Conservation (phyloP, 2,329 filamentous ascomycete species). For the Nemania serpens region DNA sequence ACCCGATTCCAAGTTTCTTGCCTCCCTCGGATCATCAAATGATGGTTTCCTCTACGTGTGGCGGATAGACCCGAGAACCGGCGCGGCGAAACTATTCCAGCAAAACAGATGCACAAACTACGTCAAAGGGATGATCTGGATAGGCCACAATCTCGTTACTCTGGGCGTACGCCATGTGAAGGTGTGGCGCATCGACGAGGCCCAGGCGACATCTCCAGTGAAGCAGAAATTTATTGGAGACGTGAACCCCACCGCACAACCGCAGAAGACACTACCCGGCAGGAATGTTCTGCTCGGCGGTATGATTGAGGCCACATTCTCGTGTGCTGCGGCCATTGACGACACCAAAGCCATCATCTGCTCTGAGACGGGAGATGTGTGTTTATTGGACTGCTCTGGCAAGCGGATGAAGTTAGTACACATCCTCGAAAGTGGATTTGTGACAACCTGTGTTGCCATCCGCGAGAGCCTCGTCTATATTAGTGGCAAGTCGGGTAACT, state of each 20-base stretch:
- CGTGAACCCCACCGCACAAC: constrained; percentile 45
- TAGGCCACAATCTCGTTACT: constrained; percentile 82
- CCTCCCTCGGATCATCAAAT: constrained; percentile 85
- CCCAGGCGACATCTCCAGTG: constrained; percentile 60
- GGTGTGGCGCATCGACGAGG: constrained; percentile 84
- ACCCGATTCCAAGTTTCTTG: constrained; percentile 81
- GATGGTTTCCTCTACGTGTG: constrained; percentile 95
- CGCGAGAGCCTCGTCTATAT: constrained; percentile 65
- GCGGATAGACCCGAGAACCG: constrained; percentile 81
- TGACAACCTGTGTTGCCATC: constrained; percentile 68
- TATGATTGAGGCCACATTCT: constrained; percentile 83
- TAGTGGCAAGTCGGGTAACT: constrained; percentile 68
- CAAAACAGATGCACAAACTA: constrained; percentile 90
- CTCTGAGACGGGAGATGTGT: constrained; percentile 88
- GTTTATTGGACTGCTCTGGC: constrained; percentile 77
- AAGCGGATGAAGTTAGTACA: constrained; percentile 72
- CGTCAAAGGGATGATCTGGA: constrained; percentile 87
- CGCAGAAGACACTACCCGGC: constrained; percentile 75
- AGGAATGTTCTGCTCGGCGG: constrained; percentile 85
- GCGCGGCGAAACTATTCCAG: constrained; percentile 78
- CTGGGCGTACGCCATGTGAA: constrained; percentile 91
- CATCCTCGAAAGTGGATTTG: constrained; percentile 69
- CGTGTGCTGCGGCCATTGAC: constrained; percentile 73
- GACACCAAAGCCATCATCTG: constrained; percentile 79
- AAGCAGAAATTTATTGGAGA: constrained; percentile 63